A percentile compares a stretch with the other conserved stretches of the same genome.
Evolutionary conservation across 306 rosid genomes (phyloP).

Genomic region (Comarum palustre): DNA sequence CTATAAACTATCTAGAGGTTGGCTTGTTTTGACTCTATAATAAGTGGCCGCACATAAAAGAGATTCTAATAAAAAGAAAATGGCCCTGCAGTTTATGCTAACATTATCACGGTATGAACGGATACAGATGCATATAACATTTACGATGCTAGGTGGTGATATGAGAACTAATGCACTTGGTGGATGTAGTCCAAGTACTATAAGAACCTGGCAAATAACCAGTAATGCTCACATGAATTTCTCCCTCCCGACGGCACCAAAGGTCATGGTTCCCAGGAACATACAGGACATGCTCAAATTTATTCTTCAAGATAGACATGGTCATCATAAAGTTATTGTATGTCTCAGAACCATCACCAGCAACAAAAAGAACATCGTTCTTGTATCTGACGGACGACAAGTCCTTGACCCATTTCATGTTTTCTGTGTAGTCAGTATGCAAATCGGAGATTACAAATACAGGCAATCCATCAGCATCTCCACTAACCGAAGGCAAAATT

Average conservation of each 20-base stretch:
- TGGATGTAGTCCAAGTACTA: neutral
- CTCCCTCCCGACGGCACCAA: constrained; percentile 69
- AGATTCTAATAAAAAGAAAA: neutral
- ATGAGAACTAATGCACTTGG: neutral
- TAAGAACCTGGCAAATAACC: neutral
- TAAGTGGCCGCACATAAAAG: neutral
- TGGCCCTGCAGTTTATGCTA: neutral
- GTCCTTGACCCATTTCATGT: constrained; percentile 67
- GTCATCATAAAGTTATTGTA: constrained; percentile 53
- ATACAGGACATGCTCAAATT: constrained; percentile 63
- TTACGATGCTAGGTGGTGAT: neutral
- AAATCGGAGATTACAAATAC: constrained; percentile 77
- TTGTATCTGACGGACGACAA: constrained; percentile 39
- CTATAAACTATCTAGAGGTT: neutral
- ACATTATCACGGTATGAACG: neutral
- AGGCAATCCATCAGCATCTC: constrained; percentile 43
- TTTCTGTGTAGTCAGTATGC: constrained; percentile 83
- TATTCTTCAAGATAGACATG: constrained; percentile 71
- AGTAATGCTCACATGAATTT: constrained; percentile 51
- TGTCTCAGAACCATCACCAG: constrained; percentile 84
- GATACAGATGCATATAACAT: neutral
- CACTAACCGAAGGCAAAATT: constrained; percentile 41
- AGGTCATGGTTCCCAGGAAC: constrained; percentile 89
- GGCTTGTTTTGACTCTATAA: neutral
- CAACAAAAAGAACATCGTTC: constrained; percentile 71